A percentile compares a stretch with the other conserved stretches of the same genome.
Conservation (phyloP, 78 protist genomes). For the Dictyostelium intermedium region DNA sequence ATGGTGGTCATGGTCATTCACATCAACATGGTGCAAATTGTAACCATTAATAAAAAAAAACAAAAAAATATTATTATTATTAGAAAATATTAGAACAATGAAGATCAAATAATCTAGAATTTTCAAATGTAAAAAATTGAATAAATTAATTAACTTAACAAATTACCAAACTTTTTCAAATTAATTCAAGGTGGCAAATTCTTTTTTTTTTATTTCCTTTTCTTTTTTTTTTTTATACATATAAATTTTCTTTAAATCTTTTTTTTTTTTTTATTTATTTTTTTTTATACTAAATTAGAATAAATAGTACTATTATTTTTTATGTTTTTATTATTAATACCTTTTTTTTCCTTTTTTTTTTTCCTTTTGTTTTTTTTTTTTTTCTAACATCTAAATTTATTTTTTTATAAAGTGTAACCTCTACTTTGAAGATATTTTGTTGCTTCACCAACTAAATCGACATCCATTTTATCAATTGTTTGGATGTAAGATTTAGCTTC, state of each 20-base stretch:
- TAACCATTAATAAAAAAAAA: background rate
- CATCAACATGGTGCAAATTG: constrained; percentile 25
- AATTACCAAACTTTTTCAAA: background rate
- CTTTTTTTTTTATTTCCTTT: background rate
- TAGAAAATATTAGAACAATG: background rate
- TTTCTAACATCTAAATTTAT: background rate
- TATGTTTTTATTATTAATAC: background rate
- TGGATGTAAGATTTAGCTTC: constrained; percentile 14
- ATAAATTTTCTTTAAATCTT: too few species aligned
- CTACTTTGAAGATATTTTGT: constrained; percentile 19
- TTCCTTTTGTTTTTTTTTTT: too few species aligned
- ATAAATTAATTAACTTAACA: background rate
- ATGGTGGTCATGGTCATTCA: background rate
- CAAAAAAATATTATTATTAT: background rate
- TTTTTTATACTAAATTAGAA: background rate
- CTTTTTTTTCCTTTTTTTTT: too few species aligned
- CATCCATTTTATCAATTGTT: background rate
- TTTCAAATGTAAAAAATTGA: background rate
- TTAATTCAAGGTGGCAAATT: background rate
- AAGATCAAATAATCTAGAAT: background rate
- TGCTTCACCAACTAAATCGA: constrained; percentile 36
- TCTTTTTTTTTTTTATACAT: background rate
- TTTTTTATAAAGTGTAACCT: background rate
- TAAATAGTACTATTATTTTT: background rate
- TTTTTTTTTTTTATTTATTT: background rate